phyloP scores from a whole-genome alignment of 2,329 filamentous ascomycete genomes.

The Oidium heveae region DNA sequence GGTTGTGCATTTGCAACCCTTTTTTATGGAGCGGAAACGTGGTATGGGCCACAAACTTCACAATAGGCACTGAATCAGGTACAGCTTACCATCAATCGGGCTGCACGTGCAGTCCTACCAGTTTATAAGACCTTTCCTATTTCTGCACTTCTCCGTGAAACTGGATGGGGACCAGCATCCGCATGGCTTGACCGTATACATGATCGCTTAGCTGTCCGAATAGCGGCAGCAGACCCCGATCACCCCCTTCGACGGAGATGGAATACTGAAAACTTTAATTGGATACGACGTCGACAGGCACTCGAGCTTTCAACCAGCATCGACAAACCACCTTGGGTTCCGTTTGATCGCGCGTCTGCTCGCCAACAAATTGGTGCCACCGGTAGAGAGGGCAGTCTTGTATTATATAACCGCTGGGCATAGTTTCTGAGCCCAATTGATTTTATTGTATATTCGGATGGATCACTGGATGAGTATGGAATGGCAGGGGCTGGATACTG shows the following conservation, averaged over 20 bases:
- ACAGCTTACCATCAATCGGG: neutral
- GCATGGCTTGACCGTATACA: neutral
- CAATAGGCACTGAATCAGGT: neutral
- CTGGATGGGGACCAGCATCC: neutral
- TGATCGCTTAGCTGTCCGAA: neutral
- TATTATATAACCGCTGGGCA: neutral
- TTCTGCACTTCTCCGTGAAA: neutral
- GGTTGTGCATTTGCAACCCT: neutral
- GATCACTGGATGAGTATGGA: neutral
- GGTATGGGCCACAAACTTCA: neutral
- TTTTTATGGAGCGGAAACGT: neutral
- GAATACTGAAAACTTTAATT: neutral
- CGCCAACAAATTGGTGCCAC: neutral
- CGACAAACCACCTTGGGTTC: neutral
- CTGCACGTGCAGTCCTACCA: neutral
- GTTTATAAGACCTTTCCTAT: neutral
- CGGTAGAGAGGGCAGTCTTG: neutral
- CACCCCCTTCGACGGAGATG: neutral
- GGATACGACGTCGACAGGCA: neutral
- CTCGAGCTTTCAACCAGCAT: neutral
- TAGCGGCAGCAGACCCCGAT: neutral
- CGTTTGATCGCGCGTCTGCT: neutral
- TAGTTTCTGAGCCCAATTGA: neutral
- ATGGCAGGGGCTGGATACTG: neutral
- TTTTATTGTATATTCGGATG: neutral